Evolutionary conservation across 805 yeast genomes (phyloP).

Genomic region (Lipomyces lipofer): DNA sequence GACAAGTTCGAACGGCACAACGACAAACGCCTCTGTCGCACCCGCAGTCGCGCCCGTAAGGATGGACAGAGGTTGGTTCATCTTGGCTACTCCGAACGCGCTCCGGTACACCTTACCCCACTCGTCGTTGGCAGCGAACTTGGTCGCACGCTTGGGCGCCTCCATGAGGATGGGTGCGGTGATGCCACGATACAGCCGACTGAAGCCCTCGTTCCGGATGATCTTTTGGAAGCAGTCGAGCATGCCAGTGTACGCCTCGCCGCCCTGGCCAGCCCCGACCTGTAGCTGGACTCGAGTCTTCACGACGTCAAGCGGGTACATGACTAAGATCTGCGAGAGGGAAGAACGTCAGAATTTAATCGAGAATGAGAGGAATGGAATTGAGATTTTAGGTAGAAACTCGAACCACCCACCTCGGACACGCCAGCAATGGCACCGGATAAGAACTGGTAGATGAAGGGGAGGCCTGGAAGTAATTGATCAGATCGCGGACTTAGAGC

Average conservation of each 20-base stretch:
- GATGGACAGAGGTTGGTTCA: constrained; percentile 81
- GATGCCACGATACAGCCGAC: constrained; percentile 88
- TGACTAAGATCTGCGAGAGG: constrained; percentile 56
- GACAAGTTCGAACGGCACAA: constrained; percentile 95
- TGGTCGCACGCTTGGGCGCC: constrained; percentile 98
- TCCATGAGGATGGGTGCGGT: constrained; percentile 97
- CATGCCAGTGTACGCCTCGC: constrained; percentile 77
- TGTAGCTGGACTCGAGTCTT: constrained; percentile 88
- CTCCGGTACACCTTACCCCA: constrained; percentile 84
- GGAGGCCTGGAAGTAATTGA: constrained; percentile 46
- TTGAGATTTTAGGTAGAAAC: background rate
- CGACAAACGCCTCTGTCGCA: constrained; percentile 93
- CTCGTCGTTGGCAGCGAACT: constrained; percentile 96
- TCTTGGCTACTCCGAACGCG: constrained; percentile 63
- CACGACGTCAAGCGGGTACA: constrained; percentile 91
- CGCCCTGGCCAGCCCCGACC: constrained; percentile 50
- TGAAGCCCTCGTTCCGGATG: constrained; percentile 78
- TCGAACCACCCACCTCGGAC: constrained; percentile 56
- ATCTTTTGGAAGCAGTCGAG: constrained; percentile 82
- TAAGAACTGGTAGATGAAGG: constrained; percentile 86
- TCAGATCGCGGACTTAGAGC: background rate
- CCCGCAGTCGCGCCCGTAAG: constrained; percentile 98
- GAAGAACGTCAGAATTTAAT: too few species aligned
- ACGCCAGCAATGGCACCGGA: constrained; percentile 97
- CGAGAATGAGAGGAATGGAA: background rate